Evolutionary conservation across 306 rosid genomes (phyloP).

Genomic region (Sophora flavescens): DNA sequence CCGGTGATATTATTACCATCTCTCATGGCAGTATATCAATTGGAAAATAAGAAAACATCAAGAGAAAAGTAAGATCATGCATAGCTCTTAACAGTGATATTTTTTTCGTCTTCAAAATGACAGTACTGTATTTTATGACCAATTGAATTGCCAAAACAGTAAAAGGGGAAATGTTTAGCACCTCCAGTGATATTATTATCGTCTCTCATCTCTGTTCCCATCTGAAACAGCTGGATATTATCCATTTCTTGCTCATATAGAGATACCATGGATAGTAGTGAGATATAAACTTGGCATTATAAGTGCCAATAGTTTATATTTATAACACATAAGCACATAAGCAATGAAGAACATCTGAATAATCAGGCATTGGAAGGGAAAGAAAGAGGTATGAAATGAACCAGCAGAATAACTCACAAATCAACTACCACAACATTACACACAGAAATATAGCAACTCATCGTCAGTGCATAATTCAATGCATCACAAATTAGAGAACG

Average conservation of each 20-base stretch:
- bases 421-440: slow-evolving; percentile 28
- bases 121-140: neutral
- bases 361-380: slow-evolving; percentile 18
- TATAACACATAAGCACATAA: neutral
- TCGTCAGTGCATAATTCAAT: slow-evolving; percentile 22
- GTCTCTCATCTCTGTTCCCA: slow-evolving; percentile 18
- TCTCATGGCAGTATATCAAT: slow-evolving; percentile 85
- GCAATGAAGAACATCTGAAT: slow-evolving; percentile 5
- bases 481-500: slow-evolving; percentile 25
- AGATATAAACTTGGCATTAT: slow-evolving; percentile 10
- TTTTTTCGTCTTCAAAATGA: neutral
- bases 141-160: neutral
- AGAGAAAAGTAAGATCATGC: slow-evolving; percentile 53
- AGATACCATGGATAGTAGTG: slow-evolving; percentile 11
- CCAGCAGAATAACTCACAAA: slow-evolving; percentile 27
- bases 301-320: slow-evolving; percentile 10
- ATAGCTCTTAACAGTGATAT: slow-evolving; percentile 10
- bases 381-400: slow-evolving; percentile 30
- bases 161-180: neutral
- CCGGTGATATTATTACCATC: no score
- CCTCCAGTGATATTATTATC: slow-evolving; percentile 2
- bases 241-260: slow-evolving; percentile 12
- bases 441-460: neutral
- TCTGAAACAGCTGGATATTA: slow-evolving; percentile 26
- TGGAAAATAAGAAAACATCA: slow-evolving; percentile 59